These are phyloP conservation scores for Pichia cephalocereana DNA, from an alignment of 805 yeast species.

Conservation along the genomic window DNA sequence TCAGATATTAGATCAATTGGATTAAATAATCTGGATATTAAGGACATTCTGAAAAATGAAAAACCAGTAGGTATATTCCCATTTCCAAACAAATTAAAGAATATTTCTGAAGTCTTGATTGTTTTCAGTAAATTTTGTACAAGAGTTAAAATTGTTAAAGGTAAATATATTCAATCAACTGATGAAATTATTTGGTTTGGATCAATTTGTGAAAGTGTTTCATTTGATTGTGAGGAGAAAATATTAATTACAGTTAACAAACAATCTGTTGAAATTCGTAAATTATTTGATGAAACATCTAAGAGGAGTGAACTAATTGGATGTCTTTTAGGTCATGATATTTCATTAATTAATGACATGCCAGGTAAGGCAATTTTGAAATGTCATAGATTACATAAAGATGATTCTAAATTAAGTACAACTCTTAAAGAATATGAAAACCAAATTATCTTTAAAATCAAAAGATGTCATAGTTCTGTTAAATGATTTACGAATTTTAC, in stretches of 20 bases:
- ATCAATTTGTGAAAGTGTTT: constrained; percentile 18
- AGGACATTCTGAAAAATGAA: constrained; percentile 18
- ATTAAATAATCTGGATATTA: constrained; percentile 19
- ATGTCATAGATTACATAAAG: constrained; percentile 8
- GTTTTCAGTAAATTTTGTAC: constrained; percentile 22
- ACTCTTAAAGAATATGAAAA: background rate
- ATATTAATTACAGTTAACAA: constrained; percentile 16
- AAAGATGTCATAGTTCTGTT: background rate
- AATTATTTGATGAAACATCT: constrained; percentile 14
- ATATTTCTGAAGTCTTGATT: constrained; percentile 21
- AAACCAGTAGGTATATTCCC: constrained; percentile 23
- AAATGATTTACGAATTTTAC: no score
- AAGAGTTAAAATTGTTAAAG: constrained; percentile 18
- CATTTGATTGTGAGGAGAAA: constrained; percentile 21
- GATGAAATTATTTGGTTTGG: constrained; percentile 21
- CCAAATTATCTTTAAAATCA: constrained; percentile 6
- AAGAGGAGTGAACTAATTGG: constrained; percentile 16
- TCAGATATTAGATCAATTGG: constrained; percentile 21
- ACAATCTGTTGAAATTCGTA: constrained; percentile 22
- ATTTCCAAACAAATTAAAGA: constrained; percentile 10
- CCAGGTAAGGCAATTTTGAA: constrained; percentile 23
- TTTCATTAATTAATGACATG: constrained; percentile 17
- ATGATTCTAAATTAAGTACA: background rate
- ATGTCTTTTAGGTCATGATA: constrained; percentile 18
- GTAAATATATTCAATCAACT: constrained; percentile 17